These are phyloP conservation scores for Wickerhamiella dianesei DNA, from an alignment of 805 yeast genomes.

Conservation along the genomic window DNA sequence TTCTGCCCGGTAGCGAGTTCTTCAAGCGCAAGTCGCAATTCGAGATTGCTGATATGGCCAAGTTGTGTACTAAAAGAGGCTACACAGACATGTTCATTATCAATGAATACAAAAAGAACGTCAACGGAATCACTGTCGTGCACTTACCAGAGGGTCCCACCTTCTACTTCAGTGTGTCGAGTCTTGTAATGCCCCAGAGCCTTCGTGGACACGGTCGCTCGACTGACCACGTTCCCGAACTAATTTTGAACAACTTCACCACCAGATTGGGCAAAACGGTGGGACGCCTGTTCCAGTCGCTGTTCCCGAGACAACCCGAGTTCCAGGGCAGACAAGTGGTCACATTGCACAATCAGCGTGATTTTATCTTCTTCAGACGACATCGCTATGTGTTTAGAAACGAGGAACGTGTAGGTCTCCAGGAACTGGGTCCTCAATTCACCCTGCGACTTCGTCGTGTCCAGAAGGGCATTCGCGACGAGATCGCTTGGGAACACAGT, in stretches of 20 bases:
- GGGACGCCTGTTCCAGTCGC: constrained; percentile 78
- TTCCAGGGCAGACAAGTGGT: constrained; percentile 91
- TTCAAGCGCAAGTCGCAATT: constrained; percentile 78
- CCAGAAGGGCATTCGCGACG: constrained; percentile 85
- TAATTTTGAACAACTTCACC: constrained; percentile 80
- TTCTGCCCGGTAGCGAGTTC: constrained; percentile 74
- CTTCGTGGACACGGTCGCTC: constrained; percentile 84
- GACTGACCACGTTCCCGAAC: constrained; percentile 83
- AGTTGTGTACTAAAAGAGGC: constrained; percentile 65
- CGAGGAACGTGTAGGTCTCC: constrained; percentile 87
- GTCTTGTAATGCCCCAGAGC: constrained; percentile 58
- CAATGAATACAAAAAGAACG: constrained; percentile 86
- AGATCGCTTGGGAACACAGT: constrained; percentile 90
- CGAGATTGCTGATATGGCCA: constrained; percentile 74
- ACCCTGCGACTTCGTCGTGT: constrained; percentile 77
- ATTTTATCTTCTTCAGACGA: constrained; percentile 85
- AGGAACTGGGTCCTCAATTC: constrained; percentile 94
- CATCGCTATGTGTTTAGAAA: constrained; percentile 83
- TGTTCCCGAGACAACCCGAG: constrained; percentile 89
- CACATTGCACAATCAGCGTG: constrained; percentile 92
- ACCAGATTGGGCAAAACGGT: constrained; percentile 89
- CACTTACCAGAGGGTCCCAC: constrained; percentile 95
- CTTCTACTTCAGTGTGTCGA: constrained; percentile 73
- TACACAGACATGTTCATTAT: constrained; percentile 80
- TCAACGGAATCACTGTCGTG: constrained; percentile 83